Base-by-base conservation (phyloP, 73 alveolate genomes). In the Paramecium tetraurelia region DNA sequence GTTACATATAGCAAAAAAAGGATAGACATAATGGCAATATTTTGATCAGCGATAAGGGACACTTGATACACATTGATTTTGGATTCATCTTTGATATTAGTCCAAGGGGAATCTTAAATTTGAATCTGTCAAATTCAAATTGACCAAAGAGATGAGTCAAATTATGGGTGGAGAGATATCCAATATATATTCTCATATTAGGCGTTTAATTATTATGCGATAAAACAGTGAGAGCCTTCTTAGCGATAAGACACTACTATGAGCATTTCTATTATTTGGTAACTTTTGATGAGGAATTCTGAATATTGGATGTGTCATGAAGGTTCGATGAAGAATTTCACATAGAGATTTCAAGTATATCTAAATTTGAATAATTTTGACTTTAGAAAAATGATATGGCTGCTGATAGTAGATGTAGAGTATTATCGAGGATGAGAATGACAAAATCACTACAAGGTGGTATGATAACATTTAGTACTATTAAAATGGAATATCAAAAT, bases 1-100 rank as follows among this genome's bases (percentile, higher is more conserved):
- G 98, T 92, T 98, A 97, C 90, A 97, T 89, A 0, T 43, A 38
- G 86, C 59, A 94, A 92, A 97, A 98, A n/a, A 98, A 98, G 93
- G 99, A 99, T 86, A 94, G 99, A 76, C 99, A 99, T 95, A 99
- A 99, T 93, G 99, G 99, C 16, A 99, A 99, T 92, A 96, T 99
- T 29, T 85, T 99, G 95, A 95, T 99, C 14, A 99, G 96, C 87
- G 93, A 96, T 77, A 27, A 93, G 83, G 99, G 99, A 20, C 99
- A 98, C 84, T 75, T 99, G 20, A 96, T 99, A 59, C 99, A 99
- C 94, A 99, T 99, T 20, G 99, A 99, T 95, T 99, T 98, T 89
- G 99, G 99, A 57, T 96, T 95, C 85, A 95, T 97, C 50, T 89
- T 95, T 16, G 97, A 96, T 53, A 86, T 75, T 14, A 68, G 92